Base-by-base conservation (phyloP, 2,329 filamentous ascomycete genomes). In the Colletotrichum sp. region DNA sequence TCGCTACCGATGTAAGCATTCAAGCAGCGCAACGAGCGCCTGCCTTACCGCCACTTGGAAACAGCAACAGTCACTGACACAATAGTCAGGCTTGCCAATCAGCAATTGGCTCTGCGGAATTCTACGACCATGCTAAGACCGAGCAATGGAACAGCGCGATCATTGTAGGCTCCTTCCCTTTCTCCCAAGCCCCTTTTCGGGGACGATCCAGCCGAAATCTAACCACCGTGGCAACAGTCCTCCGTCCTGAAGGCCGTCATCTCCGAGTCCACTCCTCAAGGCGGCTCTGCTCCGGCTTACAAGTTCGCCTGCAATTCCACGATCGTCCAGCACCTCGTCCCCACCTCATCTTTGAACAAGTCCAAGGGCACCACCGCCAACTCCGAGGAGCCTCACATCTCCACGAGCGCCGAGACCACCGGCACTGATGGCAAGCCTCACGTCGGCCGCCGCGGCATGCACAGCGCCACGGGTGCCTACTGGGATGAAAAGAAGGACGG, bases 291-390 rank as follows among this genome's bases (percentile, higher is more conserved):
- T 30, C 93, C 95, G 7, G 85, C 88, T 18, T 98, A 93, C 92
- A 99, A 99, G 87, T 99, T 96, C 87, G 95, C 96, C 80, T 96
- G 98, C 87, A 99, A 98, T 90, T 98, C 95, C 89, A 99, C 96
- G 79, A 98, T 99, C 83, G 98, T 99, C 80, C 96, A 99, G 89
- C 96, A 99, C 88, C 89, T 96, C 39, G 92, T 94, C 24, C 91
- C 93, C 71, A 93, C 92, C 15, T 91, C 92, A 34, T 88, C 91
- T 72, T 87, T 92, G 67, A 93, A 92, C 86, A 92, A 92, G 85
- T 83, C 91, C 77, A 88, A 89, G 79, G 88, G 90, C 77, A 88
- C 86, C 80, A 85, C 89, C 81, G 84, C 84, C 77, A 85, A 87
- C 77, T 81, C 84, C 62, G 88, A 89, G 77, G 85, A 90, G 80